These are phyloP conservation scores for Phytopythium mirpurense DNA, from an alignment of 352 stramenopile species.

Conservation along the genomic window DNA sequence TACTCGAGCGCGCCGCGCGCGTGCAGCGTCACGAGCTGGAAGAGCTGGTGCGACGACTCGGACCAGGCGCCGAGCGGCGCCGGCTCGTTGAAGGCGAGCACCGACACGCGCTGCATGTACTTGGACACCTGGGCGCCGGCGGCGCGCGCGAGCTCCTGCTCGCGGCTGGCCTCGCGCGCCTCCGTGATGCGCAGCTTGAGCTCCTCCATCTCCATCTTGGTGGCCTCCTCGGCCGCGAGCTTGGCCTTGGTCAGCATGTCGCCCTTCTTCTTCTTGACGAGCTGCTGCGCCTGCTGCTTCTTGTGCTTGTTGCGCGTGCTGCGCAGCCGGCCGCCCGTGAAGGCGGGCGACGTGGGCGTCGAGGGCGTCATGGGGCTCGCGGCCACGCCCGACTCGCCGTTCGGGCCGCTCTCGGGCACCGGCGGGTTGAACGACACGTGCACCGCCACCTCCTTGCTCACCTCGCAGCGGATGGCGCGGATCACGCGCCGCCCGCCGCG, in stretches of 20 bases:
- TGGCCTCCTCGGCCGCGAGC: slow-evolving; percentile 78
- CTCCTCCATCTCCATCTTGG: slow-evolving; percentile 87
- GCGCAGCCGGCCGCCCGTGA: slow-evolving; percentile 56
- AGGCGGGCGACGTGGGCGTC: slow-evolving; percentile 76
- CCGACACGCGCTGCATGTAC: slow-evolving; percentile 79
- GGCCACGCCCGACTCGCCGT: slow-evolving; percentile 72
- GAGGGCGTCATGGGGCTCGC: slow-evolving; percentile 85
- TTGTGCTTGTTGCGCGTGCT: slow-evolving; percentile 83
- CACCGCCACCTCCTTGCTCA: slow-evolving; percentile 85
- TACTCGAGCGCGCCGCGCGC: slow-evolving; percentile 73
- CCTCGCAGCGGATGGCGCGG: slow-evolving; percentile 80
- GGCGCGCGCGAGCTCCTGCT: slow-evolving; percentile 71
- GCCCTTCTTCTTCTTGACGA: slow-evolving; percentile 85
- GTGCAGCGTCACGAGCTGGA: slow-evolving; percentile 73
- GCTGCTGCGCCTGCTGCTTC: slow-evolving; percentile 65
- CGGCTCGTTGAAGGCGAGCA: slow-evolving; percentile 79
- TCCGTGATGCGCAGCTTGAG: slow-evolving; percentile 77
- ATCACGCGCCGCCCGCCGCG: slow-evolving; percentile 81
- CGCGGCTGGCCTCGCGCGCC: slow-evolving; percentile 69
- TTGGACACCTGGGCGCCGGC: slow-evolving; percentile 78
- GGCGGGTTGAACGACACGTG: slow-evolving; percentile 76
- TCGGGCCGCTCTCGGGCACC: slow-evolving; percentile 75
- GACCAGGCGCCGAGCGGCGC: slow-evolving; percentile 75
- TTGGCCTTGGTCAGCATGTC: slow-evolving; percentile 87
- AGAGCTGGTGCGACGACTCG: slow-evolving; percentile 75